Evolutionary conservation across 305 asterid genomes (phyloP).

Genomic region (Plantago coronopus): DNA sequence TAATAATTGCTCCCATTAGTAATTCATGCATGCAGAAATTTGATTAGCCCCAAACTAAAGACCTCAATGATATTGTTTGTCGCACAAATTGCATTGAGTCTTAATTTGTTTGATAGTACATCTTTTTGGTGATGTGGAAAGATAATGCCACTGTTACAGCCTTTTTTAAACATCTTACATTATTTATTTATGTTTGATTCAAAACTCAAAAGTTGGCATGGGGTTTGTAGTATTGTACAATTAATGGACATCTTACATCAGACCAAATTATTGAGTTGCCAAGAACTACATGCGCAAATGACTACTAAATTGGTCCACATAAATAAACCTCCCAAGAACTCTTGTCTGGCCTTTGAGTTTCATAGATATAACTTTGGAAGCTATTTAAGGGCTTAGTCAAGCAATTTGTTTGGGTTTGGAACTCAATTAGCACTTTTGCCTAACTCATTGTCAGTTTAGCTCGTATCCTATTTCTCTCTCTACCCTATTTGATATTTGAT

Average conservation of each 20-base stretch:
- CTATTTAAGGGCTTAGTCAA: no score
- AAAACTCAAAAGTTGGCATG: background rate
- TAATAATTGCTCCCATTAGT: conserved; percentile 38
- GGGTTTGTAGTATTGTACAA: background rate
- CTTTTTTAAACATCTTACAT: no score
- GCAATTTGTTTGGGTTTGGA: no score
- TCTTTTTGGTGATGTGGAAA: background rate
- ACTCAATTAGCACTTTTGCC: no score
- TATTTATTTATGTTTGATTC: no score
- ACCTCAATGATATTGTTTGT: conserved; percentile 36
- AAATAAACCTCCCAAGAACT: conserved; percentile 1
- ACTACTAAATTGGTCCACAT: conserved; percentile 1
- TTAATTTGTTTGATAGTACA: conserved; percentile 17
- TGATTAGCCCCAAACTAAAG: conserved; percentile 28
- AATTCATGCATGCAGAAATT: conserved; percentile 38
- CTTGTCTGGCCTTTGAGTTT: conserved; percentile 8
- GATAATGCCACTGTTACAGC: background rate
- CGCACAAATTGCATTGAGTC: conserved; percentile 22
- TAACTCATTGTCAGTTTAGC: no score
- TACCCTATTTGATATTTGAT: no score
- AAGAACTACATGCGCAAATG: conserved; percentile 5
- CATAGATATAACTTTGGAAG: background rate
- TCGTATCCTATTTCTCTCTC: no score
- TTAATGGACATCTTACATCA: conserved; percentile 8
- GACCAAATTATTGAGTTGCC: background rate